Evolutionary conservation across 176 grass and related monocot genomes (phyloP), one percentile per base, ranked within the genome.

Genomic region (Pontederia crassipes): DNA sequence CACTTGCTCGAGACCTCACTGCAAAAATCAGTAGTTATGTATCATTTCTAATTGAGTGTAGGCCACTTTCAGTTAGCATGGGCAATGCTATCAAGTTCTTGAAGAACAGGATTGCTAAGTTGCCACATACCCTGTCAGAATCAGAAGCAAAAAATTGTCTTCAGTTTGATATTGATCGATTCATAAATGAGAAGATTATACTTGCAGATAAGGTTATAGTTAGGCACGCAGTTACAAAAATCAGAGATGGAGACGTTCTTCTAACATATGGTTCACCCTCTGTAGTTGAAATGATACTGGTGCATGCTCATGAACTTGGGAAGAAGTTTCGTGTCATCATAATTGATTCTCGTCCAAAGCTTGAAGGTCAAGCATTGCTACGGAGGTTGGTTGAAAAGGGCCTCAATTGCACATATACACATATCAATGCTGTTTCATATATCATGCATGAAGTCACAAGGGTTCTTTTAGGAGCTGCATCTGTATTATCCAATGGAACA

Each of bases 161-260:
- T 69, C 85, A 85, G 28, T 89, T 79, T 61, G 85, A 95, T 59
- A 89, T 95, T 14, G 79, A 95, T 77, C 48, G 73, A n/a, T 95
- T 95, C 66, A 85, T 95, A 75, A 80, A 79, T 59, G 81, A 82
- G 78, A 95, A 95, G 69, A 95, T 95, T 74, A 67, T 82, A 57
- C 62, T 80, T 77, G 81, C 89, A 28, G 70, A 79, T 77, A 77
- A 67, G 66, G 81, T 82, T 48, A 95, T 95, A 61, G 61, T 95
- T 46, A 77, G 72, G 68, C 81, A 95, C 69, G 78, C 78, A 51
- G 63, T 88, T 49, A 73, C 84, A 17, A 88, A 95, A 69, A 77
- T 95, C 40, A 76, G 85, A 82, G 78, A 88, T 72, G 78, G 68
- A 40, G 89, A 88, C 84, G 81, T 88, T 54, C 53, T 95, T 45